A percentile compares a stretch with the other conserved stretches of the same genome.
Conservation (phyloP, 179 eudicot genomes). For the Heliamphora pulchella region DNA sequence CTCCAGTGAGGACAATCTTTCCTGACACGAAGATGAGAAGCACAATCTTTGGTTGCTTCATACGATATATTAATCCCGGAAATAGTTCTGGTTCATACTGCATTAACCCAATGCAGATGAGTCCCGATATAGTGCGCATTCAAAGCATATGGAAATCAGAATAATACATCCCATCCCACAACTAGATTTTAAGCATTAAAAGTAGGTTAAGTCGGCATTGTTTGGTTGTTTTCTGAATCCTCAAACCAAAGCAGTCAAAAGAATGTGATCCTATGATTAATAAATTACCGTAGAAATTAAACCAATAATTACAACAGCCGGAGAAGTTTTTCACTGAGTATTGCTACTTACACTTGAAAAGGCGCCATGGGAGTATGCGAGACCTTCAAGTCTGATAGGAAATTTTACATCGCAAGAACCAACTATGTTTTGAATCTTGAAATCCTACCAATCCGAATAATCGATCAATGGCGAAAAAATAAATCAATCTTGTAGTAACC, state of each 20-base stretch:
- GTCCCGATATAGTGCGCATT: background rate
- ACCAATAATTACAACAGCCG: background rate
- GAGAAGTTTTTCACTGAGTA: background rate
- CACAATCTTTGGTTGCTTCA: conserved; percentile 78
- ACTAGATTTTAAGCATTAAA: background rate
- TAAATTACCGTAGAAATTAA: background rate
- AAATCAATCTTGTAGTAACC: background rate
- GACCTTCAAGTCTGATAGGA: conserved; percentile 79
- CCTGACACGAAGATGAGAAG: conserved; percentile 77
- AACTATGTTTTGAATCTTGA: conserved; percentile 85
- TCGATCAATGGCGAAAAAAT: background rate
- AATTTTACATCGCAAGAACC: conserved; percentile 86
- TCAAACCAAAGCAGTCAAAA: conserved; percentile 2
- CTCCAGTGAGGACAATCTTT: conserved; percentile 77
- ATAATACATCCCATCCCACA: background rate
- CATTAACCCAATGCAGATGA: conserved; percentile 14
- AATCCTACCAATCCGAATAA: conserved; percentile 41
- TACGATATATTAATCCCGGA: conserved; percentile 75
- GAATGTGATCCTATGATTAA: background rate
- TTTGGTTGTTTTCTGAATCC: background rate
- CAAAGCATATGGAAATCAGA: background rate
- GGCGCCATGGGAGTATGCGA: conserved; percentile 71
- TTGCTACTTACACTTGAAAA: conserved; percentile 62
- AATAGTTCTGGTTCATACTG: conserved; percentile 80
- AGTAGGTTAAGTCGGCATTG: background rate